Evolutionary conservation across 78 protist species (phyloP), one percentile per base, ranked within the genome.

Genomic region (Dictyostelium capitatum): DNA sequence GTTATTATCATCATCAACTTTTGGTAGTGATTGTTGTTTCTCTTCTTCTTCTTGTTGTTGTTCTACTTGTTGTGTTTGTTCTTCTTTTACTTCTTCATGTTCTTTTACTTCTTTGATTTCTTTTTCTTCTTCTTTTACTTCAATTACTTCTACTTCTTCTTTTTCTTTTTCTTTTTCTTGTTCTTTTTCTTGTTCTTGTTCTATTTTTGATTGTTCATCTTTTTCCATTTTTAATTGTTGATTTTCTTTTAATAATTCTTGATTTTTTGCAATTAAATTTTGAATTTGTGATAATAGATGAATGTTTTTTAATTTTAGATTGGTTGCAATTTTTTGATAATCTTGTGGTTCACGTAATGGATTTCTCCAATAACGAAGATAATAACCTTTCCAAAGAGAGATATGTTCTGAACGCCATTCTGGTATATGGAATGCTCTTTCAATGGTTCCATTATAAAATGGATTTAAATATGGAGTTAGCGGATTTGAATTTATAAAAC

Each of bases 311-410:
- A 28, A 11, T 64, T 87, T 87, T 19, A 87, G 23, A 30, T 6
- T 6, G 2, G 50, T 46, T 37, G 93, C 54, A 32, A 87, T 65
- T 46, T 59, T 87, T 77, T 77, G 64, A 53, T 46, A 87, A n/a
- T 80, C 46, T 10, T 77, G 10, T 77, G 93, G 93, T 64, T 87
- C 93, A 28, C 59, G 74, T 15, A 57, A 64, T 41, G 93, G 83
- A 4, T 74, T 57, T 74, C 93, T 56, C 57, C 79, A 74, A 47
- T 87, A 87, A 37, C 93, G 51, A 14, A 51, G 70, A 23, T 87
- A 87, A 80, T 87, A 87, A 23, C 65, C 79, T 19, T 80, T 80
- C 93, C 93, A 87, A 28, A 87, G 79, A 11, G 65, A 54, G 17
- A 87, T 78, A 51, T 87, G 56, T 62, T 87, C 93, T 12, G 72